phyloP scores from a whole-genome alignment of 2,329 filamentous ascomycete species.

The Ophiostoma novo-ulmi region DNA sequence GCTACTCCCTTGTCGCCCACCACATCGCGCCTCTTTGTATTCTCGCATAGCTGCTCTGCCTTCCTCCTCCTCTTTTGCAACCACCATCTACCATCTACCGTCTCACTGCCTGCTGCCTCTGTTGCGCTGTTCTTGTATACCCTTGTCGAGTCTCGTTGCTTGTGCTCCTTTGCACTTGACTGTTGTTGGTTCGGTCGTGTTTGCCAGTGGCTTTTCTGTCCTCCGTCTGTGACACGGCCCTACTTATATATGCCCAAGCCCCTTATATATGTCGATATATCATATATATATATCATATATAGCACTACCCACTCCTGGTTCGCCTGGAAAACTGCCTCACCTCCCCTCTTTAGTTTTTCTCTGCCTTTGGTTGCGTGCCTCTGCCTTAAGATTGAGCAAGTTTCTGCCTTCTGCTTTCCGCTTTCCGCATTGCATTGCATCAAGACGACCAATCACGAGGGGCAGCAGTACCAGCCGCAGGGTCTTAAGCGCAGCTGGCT shows the following conservation, averaged over 20 bases:
- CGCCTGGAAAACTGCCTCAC: neutral
- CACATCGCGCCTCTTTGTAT: neutral
- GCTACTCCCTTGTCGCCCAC: neutral
- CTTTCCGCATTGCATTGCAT: neutral
- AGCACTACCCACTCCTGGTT: neutral
- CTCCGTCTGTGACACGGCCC: conserved; percentile 5
- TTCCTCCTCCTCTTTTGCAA: neutral
- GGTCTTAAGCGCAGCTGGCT: neutral
- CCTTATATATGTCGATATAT: neutral
- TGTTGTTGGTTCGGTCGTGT: neutral
- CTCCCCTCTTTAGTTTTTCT: neutral
- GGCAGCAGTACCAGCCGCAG: neutral
- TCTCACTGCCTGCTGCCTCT: neutral
- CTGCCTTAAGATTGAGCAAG: conserved; percentile 20
- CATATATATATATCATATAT: neutral
- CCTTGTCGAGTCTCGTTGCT: neutral
- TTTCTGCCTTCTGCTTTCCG: conserved; percentile 19
- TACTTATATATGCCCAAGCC: neutral
- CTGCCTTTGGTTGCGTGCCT: neutral
- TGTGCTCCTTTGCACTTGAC: neutral
- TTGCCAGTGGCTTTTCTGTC: neutral
- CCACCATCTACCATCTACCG: neutral
- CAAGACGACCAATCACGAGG: neutral
- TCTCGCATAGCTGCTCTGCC: neutral
- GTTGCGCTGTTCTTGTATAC: neutral